Evolutionary conservation across 805 yeast genomes (phyloP).

Genomic region (Wickerhamiella dianesei): DNA sequence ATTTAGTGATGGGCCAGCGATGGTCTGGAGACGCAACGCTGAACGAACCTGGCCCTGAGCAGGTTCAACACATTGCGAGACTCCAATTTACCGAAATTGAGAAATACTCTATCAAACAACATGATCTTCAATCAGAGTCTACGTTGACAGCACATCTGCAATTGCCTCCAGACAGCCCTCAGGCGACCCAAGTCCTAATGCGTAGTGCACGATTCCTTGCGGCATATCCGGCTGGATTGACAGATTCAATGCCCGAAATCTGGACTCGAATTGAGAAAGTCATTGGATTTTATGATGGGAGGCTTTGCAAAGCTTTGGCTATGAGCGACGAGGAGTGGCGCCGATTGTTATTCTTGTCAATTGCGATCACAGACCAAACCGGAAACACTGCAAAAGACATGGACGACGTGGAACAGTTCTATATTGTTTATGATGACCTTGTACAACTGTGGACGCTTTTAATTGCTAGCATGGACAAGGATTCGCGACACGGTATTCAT

Average conservation of each 20-base stretch:
- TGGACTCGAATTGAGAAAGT: slow-evolving; percentile 1
- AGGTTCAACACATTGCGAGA: neutral
- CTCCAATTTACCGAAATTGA: neutral
- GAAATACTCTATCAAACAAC: neutral
- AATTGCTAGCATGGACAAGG: slow-evolving; percentile 14
- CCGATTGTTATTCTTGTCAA: slow-evolving; percentile 11
- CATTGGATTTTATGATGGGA: slow-evolving; percentile 12
- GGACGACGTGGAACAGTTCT: slow-evolving; percentile 7
- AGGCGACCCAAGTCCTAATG: neutral
- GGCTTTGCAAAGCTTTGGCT: slow-evolving; percentile 5
- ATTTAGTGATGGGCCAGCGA: neutral
- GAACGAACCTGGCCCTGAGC: neutral
- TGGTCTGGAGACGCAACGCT: neutral
- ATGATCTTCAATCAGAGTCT: neutral
- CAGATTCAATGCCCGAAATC: neutral
- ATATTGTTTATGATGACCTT: slow-evolving; percentile 15
- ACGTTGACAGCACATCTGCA: neutral
- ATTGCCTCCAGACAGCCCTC: neutral
- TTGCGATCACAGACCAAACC: slow-evolving; percentile 3
- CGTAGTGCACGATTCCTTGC: slow-evolving; percentile 1
- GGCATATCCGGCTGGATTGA: neutral
- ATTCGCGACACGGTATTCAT: slow-evolving; percentile 6
- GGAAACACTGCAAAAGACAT: neutral
- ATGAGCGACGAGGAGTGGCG: slow-evolving; percentile 3
- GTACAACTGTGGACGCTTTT: slow-evolving; percentile 8